These are phyloP conservation scores for rapeseed (Brassica napus) DNA, from an alignment of 345 rosid genomes.

Conservation along the genomic window Da-Ae NC_063435.1:27205501-27206000, in stretches of 20 bases:
- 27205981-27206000: slow-evolving; percentile 46
- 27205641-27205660: background rate
- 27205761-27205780: background rate
- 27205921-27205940: slow-evolving; percentile 45
- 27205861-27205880: slow-evolving; percentile 46
- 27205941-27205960: slow-evolving; percentile 10
- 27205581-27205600: background rate
- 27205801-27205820: slow-evolving; percentile 41
- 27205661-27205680: background rate
- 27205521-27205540: slow-evolving; percentile 10
- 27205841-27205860: slow-evolving; percentile 35
- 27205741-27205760: slow-evolving; percentile 8
- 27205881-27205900: slow-evolving; percentile 47
- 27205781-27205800: slow-evolving; percentile 41
- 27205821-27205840: slow-evolving; percentile 47
- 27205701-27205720: background rate
- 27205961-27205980: slow-evolving; percentile 42
- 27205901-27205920: slow-evolving; percentile 42
- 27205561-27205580: slow-evolving; percentile 10
- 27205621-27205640: background rate
- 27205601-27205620: background rate
- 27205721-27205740: too few species aligned
- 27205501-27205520: slow-evolving; percentile 30
- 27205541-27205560: slow-evolving; percentile 54
- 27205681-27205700: background rate